Conservation (phyloP, 768 basidiomycete species). For the Coprinopsis strossmayeri region DNA sequence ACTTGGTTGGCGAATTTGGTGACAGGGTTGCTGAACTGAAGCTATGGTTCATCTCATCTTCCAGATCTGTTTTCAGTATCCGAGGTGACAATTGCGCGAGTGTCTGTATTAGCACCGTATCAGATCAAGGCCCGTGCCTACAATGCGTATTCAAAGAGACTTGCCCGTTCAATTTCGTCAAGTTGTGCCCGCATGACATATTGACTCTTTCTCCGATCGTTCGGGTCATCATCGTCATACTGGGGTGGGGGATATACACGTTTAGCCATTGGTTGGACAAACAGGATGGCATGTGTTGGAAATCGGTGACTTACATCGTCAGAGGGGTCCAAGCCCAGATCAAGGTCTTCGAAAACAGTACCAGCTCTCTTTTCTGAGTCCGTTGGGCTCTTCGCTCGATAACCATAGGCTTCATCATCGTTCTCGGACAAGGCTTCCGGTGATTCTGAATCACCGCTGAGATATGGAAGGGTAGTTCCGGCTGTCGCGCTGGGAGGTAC, state of each 20-base stretch:
- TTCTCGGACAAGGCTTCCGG: conserved; percentile 23
- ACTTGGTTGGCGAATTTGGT: conserved; percentile 23
- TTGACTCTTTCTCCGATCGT: conserved; percentile 72
- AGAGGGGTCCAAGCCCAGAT: conserved; percentile 40
- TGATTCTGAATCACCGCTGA: conserved; percentile 26
- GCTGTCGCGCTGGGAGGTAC: conserved; percentile 28
- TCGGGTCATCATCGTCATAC: conserved; percentile 66
- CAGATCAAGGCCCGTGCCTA: conserved; percentile 2
- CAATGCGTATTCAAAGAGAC: conserved; percentile 4
- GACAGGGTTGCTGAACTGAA: conserved; percentile 24
- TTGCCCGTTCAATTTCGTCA: conserved; percentile 72
- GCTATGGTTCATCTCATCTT: conserved; percentile 26
- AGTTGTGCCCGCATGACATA: conserved; percentile 66
- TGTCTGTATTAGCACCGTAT: conserved; percentile 30
- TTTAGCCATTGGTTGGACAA: neutral
- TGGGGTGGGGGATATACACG: conserved; percentile 29
- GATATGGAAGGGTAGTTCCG: conserved; percentile 38
- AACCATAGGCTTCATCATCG: conserved; percentile 32
- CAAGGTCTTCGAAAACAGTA: conserved; percentile 46
- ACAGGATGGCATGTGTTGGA: conserved; percentile 5
- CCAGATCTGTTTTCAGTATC: conserved; percentile 33
- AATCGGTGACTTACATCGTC: conserved; percentile 31
- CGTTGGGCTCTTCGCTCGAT: conserved; percentile 26
- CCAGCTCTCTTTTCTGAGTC: conserved; percentile 41
- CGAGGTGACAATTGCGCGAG: conserved; percentile 65